These are phyloP conservation scores for Bondarzewia mesenterica DNA, from an alignment of 1,284 basidiomycete species.

Conservation along the genomic window DNA sequence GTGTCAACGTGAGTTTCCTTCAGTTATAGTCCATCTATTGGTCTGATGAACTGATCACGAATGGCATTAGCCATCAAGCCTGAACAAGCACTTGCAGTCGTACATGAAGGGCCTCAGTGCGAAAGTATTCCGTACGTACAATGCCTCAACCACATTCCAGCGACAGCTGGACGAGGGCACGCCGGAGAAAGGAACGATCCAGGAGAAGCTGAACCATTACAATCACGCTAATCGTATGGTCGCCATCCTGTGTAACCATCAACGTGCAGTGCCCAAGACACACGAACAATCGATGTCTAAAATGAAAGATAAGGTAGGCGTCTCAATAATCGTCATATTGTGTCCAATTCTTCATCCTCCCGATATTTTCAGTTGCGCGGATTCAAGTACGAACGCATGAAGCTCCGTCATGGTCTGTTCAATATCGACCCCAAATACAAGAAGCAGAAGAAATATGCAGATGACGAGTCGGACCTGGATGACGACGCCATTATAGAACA, in stretches of 20 bases:
- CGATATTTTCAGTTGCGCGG: constrained; percentile 45
- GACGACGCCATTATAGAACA: constrained; percentile 83
- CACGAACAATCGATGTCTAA: constrained; percentile 91
- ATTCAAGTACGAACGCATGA: constrained; percentile 93
- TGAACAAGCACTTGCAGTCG: constrained; percentile 86
- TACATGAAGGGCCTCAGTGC: constrained; percentile 97
- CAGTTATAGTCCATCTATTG: background rate
- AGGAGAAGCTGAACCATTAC: constrained; percentile 92
- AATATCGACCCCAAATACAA: constrained; percentile 68
- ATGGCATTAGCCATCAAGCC: constrained; percentile 53
- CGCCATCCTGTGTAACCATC: constrained; percentile 97
- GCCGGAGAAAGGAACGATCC: constrained; percentile 65
- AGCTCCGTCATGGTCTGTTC: constrained; percentile 78
- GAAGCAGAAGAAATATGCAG: constrained; percentile 73
- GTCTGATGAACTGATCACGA: background rate
- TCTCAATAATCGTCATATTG: background rate
- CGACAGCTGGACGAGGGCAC: constrained; percentile 74
- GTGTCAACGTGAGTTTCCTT: constrained; percentile 62
- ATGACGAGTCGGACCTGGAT: constrained; percentile 89
- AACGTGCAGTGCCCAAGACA: constrained; percentile 84
- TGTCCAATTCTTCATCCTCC: background rate
- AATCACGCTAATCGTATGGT: constrained; percentile 94
- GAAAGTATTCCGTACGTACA: constrained; percentile 99
- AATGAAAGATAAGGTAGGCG: constrained; percentile 76
- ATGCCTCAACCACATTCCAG: constrained; percentile 93